Conservation (phyloP, 2,329 filamentous ascomycete genomes). For the Neopestalotiopsis rosae region DNA sequence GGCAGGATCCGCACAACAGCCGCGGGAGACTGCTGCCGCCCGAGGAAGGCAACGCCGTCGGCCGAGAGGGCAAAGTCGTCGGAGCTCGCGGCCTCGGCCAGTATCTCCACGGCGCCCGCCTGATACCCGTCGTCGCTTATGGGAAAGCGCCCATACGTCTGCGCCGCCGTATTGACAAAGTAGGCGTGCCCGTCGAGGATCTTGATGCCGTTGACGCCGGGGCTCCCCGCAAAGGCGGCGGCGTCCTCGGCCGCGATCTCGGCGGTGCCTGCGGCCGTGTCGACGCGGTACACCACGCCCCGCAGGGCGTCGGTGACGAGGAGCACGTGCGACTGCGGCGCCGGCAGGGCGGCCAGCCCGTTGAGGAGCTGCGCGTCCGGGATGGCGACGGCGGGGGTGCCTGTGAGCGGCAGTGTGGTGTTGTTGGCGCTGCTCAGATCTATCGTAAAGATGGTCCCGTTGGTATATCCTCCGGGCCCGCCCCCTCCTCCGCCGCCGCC, state of each 20-base stretch:
- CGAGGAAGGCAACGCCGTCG: not conserved
- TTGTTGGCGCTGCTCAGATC: conserved; percentile 16
- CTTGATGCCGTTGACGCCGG: conserved; percentile 22
- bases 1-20: not conserved
- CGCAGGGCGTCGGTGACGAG: conserved; percentile 20
- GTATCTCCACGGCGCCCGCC: not conserved
- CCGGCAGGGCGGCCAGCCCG: conserved; percentile 19
- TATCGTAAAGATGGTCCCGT: conserved; percentile 23
- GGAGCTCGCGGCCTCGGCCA: not conserved
- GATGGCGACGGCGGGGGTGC: conserved; percentile 1
- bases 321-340: conserved; percentile 13
- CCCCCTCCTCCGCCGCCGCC: not conserved
- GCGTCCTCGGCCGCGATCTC: conserved; percentile 9
- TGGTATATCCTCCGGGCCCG: conserved; percentile 13
- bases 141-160: conserved; percentile 16
- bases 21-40: not conserved
- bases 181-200: conserved; percentile 19
- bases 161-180: conserved; percentile 19
- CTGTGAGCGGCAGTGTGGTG: conserved; percentile 8
- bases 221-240: conserved; percentile 10
- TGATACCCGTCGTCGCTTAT: not conserved
- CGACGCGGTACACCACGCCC: conserved; percentile 19
- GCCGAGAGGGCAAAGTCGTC: not conserved
- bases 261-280: conserved; percentile 14
- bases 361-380: conserved; percentile 21